A percentile compares a stretch with the other conserved stretches of the same genome.
Evolutionary conservation across 23 red algal genomes (phyloP).

Genomic region (Gracilaria caudata): DNA sequence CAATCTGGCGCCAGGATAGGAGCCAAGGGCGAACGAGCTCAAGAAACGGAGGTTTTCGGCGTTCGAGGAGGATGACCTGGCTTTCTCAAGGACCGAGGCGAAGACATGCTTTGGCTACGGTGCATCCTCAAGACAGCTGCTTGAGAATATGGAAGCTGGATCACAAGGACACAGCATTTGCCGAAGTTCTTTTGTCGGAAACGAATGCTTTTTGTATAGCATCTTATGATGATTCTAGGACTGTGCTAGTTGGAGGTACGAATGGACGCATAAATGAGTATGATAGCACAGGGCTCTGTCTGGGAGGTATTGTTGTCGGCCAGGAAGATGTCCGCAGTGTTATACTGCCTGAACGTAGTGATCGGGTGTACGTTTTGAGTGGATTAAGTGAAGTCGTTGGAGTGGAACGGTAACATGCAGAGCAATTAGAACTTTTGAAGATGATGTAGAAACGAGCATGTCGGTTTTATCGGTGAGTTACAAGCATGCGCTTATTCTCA

Average conservation of each 20-base stretch:
- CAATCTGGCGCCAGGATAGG: conserved; percentile 38
- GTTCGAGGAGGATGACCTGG: conserved; percentile 36
- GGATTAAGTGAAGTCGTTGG: conserved; percentile 35
- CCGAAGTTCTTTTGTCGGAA: conserved; percentile 47
- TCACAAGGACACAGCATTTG: conserved; percentile 47
- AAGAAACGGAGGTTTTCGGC: neutral
- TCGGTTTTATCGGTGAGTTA: neutral
- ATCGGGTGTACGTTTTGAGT: conserved; percentile 23
- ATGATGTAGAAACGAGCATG: neutral
- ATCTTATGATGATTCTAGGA: conserved; percentile 4
- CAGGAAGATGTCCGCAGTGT: conserved; percentile 25
- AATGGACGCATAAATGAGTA: conserved; percentile 55
- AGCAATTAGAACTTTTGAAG: neutral
- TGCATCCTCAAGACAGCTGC: conserved; percentile 51
- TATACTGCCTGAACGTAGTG: neutral
- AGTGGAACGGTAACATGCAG: conserved; percentile 1
- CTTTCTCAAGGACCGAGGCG: conserved; percentile 21
- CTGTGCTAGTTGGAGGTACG: conserved; percentile 44
- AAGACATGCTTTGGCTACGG: conserved; percentile 47
- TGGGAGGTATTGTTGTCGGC: conserved; percentile 19
- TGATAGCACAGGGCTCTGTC: conserved; percentile 65
- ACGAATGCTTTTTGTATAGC: conserved; percentile 35
- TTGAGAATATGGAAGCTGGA: conserved; percentile 59
- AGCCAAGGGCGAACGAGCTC: neutral
- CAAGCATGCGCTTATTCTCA: neutral